These are phyloP conservation scores for Aquilaria yunnanensis DNA, from an alignment of 345 rosid species.

Conservation along the genomic window DNA sequence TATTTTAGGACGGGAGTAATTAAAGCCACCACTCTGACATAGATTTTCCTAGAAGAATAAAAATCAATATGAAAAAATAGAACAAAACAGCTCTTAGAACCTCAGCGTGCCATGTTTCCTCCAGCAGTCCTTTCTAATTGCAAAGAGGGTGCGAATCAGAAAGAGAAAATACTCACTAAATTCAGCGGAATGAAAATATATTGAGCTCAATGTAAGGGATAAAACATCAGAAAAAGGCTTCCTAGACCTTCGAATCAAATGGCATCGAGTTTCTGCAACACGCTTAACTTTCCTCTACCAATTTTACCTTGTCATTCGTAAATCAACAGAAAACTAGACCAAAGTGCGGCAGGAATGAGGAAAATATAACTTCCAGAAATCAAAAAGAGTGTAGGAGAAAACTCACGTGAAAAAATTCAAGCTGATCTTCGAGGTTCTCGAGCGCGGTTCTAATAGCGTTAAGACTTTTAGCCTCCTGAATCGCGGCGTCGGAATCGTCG, in stretches of 20 bases:
- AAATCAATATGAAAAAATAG: too few species aligned
- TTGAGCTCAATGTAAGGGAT: too few species aligned
- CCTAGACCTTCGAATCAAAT: background rate
- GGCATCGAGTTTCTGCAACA: background rate
- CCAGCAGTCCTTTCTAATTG: too few species aligned
- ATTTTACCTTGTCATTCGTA: background rate
- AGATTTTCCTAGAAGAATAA: too few species aligned
- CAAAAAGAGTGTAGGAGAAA: background rate
- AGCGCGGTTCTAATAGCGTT: constrained; percentile 83
- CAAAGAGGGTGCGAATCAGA: too few species aligned
- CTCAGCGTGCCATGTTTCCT: too few species aligned
- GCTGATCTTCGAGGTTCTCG: constrained; percentile 97
- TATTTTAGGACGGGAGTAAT: too few species aligned
- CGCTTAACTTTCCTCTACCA: background rate
- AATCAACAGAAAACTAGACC: background rate
- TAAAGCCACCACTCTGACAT: too few species aligned
- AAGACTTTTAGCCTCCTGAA: constrained; percentile 87
- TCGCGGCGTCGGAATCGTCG: constrained; percentile 46
- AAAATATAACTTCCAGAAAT: background rate
- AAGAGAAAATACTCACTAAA: too few species aligned
- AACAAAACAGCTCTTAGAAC: too few species aligned
- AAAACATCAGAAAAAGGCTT: background rate
- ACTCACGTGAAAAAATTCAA: constrained; percentile 86
- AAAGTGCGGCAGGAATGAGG: background rate
- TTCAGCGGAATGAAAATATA: too few species aligned